Percentiles rank a stretch among this genome's conserved stretches.
These are phyloP conservation scores for Boletus huronensis DNA, from an alignment of 768 basidiomycete species.

Conservation along the genomic window DNA sequence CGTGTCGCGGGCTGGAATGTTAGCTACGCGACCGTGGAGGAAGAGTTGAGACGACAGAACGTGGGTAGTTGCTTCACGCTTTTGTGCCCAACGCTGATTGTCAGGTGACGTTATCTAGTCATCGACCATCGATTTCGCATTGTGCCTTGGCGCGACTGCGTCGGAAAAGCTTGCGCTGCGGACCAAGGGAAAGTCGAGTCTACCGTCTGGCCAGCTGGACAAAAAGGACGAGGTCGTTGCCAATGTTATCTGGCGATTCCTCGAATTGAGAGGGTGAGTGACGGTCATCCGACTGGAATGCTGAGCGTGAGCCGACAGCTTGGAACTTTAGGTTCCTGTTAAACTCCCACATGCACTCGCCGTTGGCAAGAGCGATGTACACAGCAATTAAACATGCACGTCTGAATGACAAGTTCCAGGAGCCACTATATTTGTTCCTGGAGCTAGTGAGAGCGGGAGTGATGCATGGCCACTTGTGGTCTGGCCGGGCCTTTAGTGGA, in stretches of 20 bases:
- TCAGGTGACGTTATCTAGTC: conserved; percentile 52
- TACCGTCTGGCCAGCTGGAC: conserved; percentile 56
- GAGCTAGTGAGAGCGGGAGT: conserved; percentile 96
- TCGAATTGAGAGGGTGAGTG: conserved; percentile 86
- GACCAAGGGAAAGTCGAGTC: conserved; percentile 66
- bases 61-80: conserved; percentile 47
- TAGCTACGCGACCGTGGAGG: conserved; percentile 78
- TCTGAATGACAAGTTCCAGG: conserved; percentile 98
- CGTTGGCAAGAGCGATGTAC: conserved; percentile 89
- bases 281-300: conserved; percentile 1
- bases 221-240: conserved; percentile 99
- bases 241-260: conserved; percentile 97
- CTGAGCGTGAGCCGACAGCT: conserved; percentile 5
- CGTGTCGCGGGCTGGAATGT: conserved; percentile 91
- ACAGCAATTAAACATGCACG: conserved; percentile 72
- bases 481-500: conserved; percentile 82
- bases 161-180: conserved; percentile 76
- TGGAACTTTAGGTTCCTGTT: conserved; percentile 67
- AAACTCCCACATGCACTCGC: conserved; percentile 84
- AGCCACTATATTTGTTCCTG: conserved; percentile 89
- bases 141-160: conserved; percentile 90
- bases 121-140: conserved; percentile 92
- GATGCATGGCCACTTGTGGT: conserved; percentile 92
- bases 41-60: conserved; percentile 93
- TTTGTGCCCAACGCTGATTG: conserved; percentile 27